phyloP scores from a whole-genome alignment of 257 asterid genomes.

The Solanum pimpinellifolium region DNA sequence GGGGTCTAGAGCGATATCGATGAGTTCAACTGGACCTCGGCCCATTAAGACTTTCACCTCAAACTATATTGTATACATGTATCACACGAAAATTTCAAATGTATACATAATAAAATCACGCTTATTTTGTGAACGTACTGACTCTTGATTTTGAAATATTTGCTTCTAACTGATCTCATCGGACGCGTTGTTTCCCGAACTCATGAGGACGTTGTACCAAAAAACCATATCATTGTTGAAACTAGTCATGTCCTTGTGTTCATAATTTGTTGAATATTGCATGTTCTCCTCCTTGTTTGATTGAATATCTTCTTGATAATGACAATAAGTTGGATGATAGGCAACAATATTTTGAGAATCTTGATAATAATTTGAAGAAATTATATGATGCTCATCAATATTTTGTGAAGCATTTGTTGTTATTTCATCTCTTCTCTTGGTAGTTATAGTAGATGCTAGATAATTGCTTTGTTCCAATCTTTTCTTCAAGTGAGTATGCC shows the following conservation, averaged over 20 bases:
- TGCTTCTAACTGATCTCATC: not conserved
- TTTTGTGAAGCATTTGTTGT: not conserved
- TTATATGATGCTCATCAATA: not conserved
- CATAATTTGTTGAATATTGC: not conserved
- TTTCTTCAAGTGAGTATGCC: slow-evolving; percentile 24
- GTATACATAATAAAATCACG: not conserved
- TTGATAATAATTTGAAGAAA: not conserved
- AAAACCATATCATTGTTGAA: slow-evolving; percentile 14
- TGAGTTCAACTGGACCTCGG: not conserved
- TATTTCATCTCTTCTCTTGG: too few relatives aligned
- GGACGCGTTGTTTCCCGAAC: not conserved
- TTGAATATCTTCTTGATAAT: not conserved
- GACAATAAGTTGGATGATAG: not conserved
- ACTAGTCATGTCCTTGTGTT: not conserved
- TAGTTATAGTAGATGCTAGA: not conserved
- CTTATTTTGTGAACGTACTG: not conserved
- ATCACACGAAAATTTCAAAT: not conserved
- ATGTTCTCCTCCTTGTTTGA: not conserved
- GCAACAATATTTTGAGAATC: not conserved
- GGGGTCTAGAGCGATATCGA: not conserved
- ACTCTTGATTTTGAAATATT: not conserved
- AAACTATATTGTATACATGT: not conserved
- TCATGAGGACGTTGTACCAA: slow-evolving; percentile 19
- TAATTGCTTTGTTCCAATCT: not conserved
- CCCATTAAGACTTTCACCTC: not conserved